Base-by-base conservation (phyloP, 805 yeast species). In the Metschnikowia reukaufii region DNA sequence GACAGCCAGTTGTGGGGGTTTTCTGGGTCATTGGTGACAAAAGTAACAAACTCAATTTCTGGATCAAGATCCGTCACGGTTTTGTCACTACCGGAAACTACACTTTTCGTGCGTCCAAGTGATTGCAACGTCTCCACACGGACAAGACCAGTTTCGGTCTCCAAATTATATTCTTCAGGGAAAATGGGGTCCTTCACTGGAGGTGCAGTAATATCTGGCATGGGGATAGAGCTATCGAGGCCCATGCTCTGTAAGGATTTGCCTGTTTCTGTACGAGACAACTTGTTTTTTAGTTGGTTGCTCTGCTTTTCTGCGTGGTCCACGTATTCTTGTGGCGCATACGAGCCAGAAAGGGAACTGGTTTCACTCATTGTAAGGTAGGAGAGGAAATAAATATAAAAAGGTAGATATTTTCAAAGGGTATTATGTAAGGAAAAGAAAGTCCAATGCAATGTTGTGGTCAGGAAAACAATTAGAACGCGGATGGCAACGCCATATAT, bases 101-200 rank as follows among this genome's bases (percentile, higher is more conserved):
- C 33, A 12, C 65, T 47, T 43, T 55, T 57, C 13, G 49, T 54
- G 63, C 94, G 78, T 30, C 96, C 94, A 29, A 88, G 51, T 7
- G 77, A 73, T 38, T 78, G 85, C 55, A 89, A 71, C 1, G 96
- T 85, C 36, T 81, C 70, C 1, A 84, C 87, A 1, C 92, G 94
- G 12, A 90, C 97, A 45, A 90, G 72, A 52, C 97, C 97, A 5
- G 96, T 88, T 44, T 78, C 77, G 0, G 97, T 90, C 71, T 90
- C 97, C 65, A 90, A 54, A 6, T 90, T 86, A 64, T 88, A 90
- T 63, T 90, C 96, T 72, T 90, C 97, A 7, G 97, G 97, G 74
- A 90, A 90, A 30, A 89, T 84, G 13, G 92, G 86, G 52, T 78
- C 77, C 49, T 74, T 77, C 19, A 78, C 73, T 32, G 72, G 72